phyloP scores from a whole-genome alignment of 1,139 yeast species.

The Hemisphaericaspora xylanilytica region DNA sequence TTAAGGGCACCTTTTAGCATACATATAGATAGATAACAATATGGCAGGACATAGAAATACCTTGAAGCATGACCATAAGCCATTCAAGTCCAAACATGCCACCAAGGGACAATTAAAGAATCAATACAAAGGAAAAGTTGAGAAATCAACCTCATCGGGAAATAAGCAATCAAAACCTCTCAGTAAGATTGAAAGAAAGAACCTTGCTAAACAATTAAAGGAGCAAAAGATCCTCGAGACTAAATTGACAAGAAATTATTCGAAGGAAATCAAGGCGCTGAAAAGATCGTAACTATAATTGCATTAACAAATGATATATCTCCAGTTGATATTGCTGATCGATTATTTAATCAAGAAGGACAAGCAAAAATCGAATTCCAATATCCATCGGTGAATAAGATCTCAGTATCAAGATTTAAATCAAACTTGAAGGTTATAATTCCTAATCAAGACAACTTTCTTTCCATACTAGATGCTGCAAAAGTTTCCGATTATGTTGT shows the following conservation, averaged over 20 bases:
- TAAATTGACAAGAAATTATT: constrained; percentile 58
- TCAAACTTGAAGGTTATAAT: constrained; percentile 71
- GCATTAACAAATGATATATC: constrained; percentile 75
- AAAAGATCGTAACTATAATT: constrained; percentile 76
- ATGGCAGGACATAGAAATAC: constrained; percentile 84
- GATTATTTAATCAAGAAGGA: constrained; percentile 38
- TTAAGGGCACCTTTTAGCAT: too few species aligned
- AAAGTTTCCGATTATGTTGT: constrained; percentile 86
- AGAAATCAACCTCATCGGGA: constrained; percentile 43
- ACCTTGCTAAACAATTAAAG: constrained; percentile 75
- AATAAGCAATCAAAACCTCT: constrained; percentile 44
- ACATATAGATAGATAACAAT: not conserved
- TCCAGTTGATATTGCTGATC: constrained; percentile 54
- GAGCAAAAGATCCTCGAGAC: constrained; percentile 62
- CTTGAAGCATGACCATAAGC: constrained; percentile 78
- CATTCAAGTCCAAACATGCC: constrained; percentile 88
- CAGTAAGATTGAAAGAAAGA: constrained; percentile 74
- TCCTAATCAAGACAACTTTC: constrained; percentile 66
- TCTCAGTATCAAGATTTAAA: constrained; percentile 64
- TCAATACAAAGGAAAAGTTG: constrained; percentile 82
- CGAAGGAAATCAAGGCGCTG: constrained; percentile 77
- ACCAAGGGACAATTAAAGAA: constrained; percentile 87
- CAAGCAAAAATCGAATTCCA: constrained; percentile 33
- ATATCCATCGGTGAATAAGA: constrained; percentile 48
- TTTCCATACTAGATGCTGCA: constrained; percentile 79